phyloP scores from a whole-genome alignment of 176 grass and related monocot genomes.

The Phyllostachys edulis region DNA sequence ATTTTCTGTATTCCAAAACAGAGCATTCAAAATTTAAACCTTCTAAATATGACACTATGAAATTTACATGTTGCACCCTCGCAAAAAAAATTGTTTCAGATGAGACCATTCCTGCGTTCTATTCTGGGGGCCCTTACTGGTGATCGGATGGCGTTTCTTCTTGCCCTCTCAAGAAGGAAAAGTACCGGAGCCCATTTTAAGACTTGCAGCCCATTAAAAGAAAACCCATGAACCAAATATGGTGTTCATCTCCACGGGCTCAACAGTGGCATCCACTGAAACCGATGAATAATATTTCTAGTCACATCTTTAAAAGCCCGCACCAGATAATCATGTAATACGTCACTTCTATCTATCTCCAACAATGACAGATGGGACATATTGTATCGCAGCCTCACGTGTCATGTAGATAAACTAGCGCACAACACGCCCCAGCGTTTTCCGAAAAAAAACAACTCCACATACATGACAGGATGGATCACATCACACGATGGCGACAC shows the following conservation, averaged over 20 bases:
- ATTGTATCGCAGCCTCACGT: accelerated
- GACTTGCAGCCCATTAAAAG: no score
- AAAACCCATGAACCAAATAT: neutral
- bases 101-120: no score
- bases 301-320: conserved; percentile 27
- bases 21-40: no score
- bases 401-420: neutral
- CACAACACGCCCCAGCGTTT: neutral
- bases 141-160: no score
- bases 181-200: no score
- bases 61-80: no score
- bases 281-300: conserved; percentile 7
- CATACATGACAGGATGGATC: neutral
- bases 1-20: no score
- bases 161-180: no score
- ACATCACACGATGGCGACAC: neutral
- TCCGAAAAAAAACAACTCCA: neutral
- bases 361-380: neutral
- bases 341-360: neutral
- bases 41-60: no score
- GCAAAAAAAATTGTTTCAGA: no score
- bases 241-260: neutral
- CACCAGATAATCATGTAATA: neutral
- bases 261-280: conserved; percentile 34
- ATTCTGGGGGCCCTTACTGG: no score